Evolutionary conservation across 306 rosid species (phyloP), one percentile per base, ranked within the genome.

Genomic region (Malus sieversii): DNA sequence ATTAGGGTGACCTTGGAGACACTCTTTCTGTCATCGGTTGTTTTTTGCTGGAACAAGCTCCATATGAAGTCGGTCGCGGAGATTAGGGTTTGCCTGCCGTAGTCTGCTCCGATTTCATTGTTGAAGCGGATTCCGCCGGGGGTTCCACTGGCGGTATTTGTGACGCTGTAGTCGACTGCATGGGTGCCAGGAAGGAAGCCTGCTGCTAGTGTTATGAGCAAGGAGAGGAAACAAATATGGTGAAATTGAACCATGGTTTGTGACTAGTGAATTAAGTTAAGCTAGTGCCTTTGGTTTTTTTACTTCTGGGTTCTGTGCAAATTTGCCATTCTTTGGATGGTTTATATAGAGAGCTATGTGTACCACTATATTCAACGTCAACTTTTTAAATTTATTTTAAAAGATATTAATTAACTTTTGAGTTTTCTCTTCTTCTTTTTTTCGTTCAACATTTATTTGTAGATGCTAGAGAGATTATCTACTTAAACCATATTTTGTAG

Each of bases 61-160:
- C 83, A 76, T 6, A 79, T 81, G 81, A 85, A 83, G 1, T 80
- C 60, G 4, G 85, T 64, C 38, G 86, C 81, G 2, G 42, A 1
- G 59, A 38, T 55, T 2, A 85, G 71, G 33, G 85, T 78, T 32
- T 44, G 65, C 55, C 20, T 19, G 62, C 79, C 76, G 66, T 52
- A 77, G 18, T 46, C 35, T 44, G 62, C 63, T 16, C 84, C 84
- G 18, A 87, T 69, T 1, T 87, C 84, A 11, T 66, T 72, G 70
- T 78, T 55, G 68, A 82, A 82, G 1, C 87, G 74, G 68, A 30
- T 52, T 7, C 73, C 80, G 3, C 88, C 82, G 1, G 75, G 30
- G 42, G 81, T 81, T 20, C 68, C 51, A 25, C 16, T 76, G 14
- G 83, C 80, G 10, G 35, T 32, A 69, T 77, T 83, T 19, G 30